Evolutionary conservation across 2,329 filamentous ascomycete species (phyloP), one percentile per base, ranked within the genome.

Genomic region (Spiromastix sp.): DNA sequence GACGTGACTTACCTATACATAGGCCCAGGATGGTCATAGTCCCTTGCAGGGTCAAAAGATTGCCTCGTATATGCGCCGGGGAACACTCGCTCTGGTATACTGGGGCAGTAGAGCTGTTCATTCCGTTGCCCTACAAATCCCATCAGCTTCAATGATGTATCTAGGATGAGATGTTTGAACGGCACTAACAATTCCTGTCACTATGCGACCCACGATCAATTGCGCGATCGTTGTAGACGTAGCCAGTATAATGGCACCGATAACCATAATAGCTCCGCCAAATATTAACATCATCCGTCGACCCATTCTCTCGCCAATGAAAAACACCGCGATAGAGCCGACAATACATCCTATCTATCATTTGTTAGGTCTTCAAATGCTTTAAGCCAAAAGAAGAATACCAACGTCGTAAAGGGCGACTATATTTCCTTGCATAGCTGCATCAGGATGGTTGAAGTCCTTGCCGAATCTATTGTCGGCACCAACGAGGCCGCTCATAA

Each of bases 241-340:
- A 3, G 44, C 38, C 32, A 51, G 49, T 4, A 53, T 20, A 5
- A 40, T 44, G 3, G 48, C 49, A 6, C 50, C 50, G 9, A 53
- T 40, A 4, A 38, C 32, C n/a, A 48, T 39, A 18, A 50, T 43
- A 18, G 42, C 34, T 0, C 57, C 60, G 2, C 62, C 63, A 0
- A 55, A 40, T 38, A 66, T 52, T 21, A 65, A 59, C 41, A 59
- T 60, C 1, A 46, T 53, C 43, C 56, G 59, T 5, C 64, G 52
- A 31, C 67, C 65, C 16, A 68, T 46, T 21, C 55, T 44, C 38
- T 68, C 55, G 36, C 64, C 51, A 35, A 63, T 43, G 40, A 60
- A 46, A 41, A 51, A 54, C 12, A 47, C 48, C 18, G 50, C 42
- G 3, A 58, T 36, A 12, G 49, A 51, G n/a, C 48, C 48, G 8